phyloP scores from a whole-genome alignment of 257 asterid genomes.

The Plantago ovata region DNA sequence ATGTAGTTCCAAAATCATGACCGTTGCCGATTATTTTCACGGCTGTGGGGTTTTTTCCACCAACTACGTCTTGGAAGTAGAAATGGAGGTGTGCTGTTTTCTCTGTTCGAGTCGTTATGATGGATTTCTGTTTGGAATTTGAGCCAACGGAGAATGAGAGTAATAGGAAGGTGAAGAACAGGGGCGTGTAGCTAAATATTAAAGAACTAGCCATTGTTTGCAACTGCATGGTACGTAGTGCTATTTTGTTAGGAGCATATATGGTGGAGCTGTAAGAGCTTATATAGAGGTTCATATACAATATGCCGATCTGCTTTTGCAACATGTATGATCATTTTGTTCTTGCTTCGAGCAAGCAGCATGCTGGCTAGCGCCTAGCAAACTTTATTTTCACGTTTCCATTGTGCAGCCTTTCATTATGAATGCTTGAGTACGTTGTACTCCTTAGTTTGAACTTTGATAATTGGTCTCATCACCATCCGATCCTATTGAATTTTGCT shows the following conservation, averaged over 20 bases:
- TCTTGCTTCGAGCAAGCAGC: not conserved
- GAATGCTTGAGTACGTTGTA: not conserved
- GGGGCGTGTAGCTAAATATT: constrained; percentile 9
- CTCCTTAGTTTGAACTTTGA: too few relatives aligned
- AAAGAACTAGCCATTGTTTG: constrained; percentile 25
- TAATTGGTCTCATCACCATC: too few relatives aligned
- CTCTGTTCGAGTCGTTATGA: constrained; percentile 3
- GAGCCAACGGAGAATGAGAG: constrained; percentile 18
- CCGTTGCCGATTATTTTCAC: constrained; percentile 17
- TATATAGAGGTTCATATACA: not conserved
- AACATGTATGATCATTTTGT: not conserved
- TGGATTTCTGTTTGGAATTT: constrained; percentile 8
- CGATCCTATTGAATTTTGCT: too few relatives aligned
- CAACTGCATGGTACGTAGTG: not conserved
- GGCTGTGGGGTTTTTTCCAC: constrained; percentile 32
- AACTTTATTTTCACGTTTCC: not conserved
- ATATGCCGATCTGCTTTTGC: not conserved
- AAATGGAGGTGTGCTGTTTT: constrained; percentile 38
- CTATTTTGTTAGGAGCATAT: not conserved
- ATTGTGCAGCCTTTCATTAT: not conserved
- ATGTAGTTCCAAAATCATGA: constrained; percentile 23
- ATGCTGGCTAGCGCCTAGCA: too few relatives aligned
- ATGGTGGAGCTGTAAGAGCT: not conserved
- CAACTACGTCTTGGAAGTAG: constrained; percentile 34
- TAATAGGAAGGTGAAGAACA: constrained; percentile 22